These are phyloP conservation scores for Panaeolus papilionaceus DNA, from an alignment of 768 basidiomycete species.

Conservation along the genomic window DNA sequence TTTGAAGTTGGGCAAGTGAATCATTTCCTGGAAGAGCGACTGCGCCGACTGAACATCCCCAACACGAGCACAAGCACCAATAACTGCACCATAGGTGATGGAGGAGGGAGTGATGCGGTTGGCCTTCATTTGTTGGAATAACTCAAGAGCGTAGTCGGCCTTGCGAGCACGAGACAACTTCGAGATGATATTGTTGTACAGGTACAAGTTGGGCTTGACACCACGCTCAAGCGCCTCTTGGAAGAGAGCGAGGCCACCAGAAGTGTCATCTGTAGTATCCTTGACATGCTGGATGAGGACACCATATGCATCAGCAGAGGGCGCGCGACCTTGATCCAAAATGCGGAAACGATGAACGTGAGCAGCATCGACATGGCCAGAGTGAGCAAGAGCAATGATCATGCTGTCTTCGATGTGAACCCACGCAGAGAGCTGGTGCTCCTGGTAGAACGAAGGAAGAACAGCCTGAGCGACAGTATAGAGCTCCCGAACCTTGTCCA, in stretches of 20 bases:
- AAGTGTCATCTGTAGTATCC: slow-evolving; percentile 95
- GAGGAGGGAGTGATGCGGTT: slow-evolving; percentile 68
- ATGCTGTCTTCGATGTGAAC: slow-evolving; percentile 85
- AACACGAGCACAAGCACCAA: slow-evolving; percentile 92
- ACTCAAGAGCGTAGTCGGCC: slow-evolving; percentile 84
- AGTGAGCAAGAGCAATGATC: slow-evolving; percentile 85
- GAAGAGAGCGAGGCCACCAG: slow-evolving; percentile 85
- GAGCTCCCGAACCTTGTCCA: slow-evolving; percentile 65
- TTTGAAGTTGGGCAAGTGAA: slow-evolving; percentile 70
- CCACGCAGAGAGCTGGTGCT: slow-evolving; percentile 57
- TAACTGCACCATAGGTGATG: slow-evolving; percentile 95
- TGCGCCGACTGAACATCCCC: slow-evolving; percentile 88
- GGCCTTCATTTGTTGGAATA: slow-evolving; percentile 89
- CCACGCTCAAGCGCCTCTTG: slow-evolving; percentile 74
- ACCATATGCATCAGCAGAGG: slow-evolving; percentile 91
- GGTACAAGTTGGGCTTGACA: slow-evolving; percentile 81
- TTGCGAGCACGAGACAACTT: slow-evolving; percentile 95
- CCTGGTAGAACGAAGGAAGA: slow-evolving; percentile 46
- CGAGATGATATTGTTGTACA: slow-evolving; percentile 98
- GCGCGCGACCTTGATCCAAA: slow-evolving; percentile 75
- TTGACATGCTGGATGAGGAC: slow-evolving; percentile 86
- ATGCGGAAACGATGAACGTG: slow-evolving; percentile 83
- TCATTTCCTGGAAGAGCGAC: slow-evolving; percentile 87
- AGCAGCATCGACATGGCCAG: slow-evolving; percentile 79
- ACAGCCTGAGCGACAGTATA: slow-evolving; percentile 75